Percentiles rank a stretch among this genome's conserved stretches.
These are phyloP conservation scores for Acephala macrosclerotiorum DNA, from an alignment of 2,329 filamentous ascomycete genomes.

Conservation along the genomic window DNA sequence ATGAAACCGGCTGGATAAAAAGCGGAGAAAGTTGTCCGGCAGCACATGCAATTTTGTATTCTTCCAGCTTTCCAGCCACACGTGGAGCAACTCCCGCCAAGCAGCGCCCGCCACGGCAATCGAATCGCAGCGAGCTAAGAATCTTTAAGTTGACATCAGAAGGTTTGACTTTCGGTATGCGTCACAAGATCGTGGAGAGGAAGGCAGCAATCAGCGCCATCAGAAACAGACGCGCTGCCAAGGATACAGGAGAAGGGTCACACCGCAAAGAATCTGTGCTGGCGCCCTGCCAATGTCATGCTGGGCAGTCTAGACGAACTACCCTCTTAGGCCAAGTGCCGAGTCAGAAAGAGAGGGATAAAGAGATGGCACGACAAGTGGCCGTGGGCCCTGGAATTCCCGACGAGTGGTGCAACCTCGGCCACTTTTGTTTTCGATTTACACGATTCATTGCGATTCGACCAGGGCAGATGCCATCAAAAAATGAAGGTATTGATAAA, in stretches of 20 bases:
- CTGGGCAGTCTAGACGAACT: not conserved
- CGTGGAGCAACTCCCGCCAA: not conserved
- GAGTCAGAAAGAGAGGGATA: not conserved
- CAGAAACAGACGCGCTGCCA: not conserved
- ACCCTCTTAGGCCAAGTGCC: not conserved
- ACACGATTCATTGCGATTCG: not conserved
- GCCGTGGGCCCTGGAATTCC: not conserved
- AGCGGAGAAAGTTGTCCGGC: slow-evolving; percentile 1
- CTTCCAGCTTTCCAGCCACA: not conserved
- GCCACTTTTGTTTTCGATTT: not conserved
- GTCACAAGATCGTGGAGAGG: slow-evolving; percentile 3
- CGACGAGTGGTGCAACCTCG: not conserved
- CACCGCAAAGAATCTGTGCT: not conserved
- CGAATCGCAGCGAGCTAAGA: slow-evolving; percentile 11
- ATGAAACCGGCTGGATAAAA: not conserved
- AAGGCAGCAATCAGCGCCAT: not conserved
- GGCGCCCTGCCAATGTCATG: not conserved
- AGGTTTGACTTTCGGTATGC: not conserved
- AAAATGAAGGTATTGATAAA: slow-evolving; percentile 6
- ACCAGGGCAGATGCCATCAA: not conserved
- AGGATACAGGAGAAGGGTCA: not conserved
- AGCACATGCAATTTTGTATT: not conserved
- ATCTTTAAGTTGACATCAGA: slow-evolving; percentile 1
- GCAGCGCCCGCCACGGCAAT: not conserved
- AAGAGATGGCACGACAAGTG: not conserved